These are phyloP conservation scores for Xylaria curta DNA, from an alignment of 495 filamentous ascomycete species.

Conservation along the genomic window DNA sequence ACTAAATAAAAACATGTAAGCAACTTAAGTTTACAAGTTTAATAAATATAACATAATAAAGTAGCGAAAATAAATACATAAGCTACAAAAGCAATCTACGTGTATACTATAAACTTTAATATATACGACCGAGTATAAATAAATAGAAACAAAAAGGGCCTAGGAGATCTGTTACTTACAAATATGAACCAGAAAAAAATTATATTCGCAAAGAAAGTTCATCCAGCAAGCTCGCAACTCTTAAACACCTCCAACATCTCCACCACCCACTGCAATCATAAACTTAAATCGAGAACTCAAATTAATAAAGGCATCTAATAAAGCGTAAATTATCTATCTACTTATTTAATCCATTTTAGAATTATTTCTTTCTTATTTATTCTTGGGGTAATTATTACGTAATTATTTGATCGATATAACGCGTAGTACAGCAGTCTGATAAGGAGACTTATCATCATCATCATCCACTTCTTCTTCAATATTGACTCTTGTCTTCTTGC, in stretches of 20 bases:
- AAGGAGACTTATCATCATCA: not conserved
- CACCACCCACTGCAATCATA: too few species aligned
- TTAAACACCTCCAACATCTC: not conserved
- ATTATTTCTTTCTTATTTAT: not conserved
- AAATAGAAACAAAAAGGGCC: not conserved
- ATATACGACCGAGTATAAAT: not conserved
- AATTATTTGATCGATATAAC: not conserved
- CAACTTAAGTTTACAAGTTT: too few species aligned
- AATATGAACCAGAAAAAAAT: not conserved
- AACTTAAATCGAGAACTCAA: not conserved
- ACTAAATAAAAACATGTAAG: too few species aligned
- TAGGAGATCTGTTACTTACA: too few species aligned
- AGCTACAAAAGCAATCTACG: too few species aligned
- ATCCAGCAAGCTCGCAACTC: not conserved
- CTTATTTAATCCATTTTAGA: not conserved
- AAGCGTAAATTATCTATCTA: not conserved
- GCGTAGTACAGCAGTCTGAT: not conserved
- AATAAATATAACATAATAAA: too few species aligned
- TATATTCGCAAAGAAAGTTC: not conserved
- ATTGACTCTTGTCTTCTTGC: not conserved
- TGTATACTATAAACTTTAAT: too few species aligned
- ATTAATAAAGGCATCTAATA: not conserved
- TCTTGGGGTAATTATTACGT: not conserved
- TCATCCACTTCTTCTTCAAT: conserved; percentile 1
- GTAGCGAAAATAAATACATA: too few species aligned